phyloP scores from a whole-genome alignment of 1,139 yeast species.

The Trichomonascaceae sp. region DNA sequence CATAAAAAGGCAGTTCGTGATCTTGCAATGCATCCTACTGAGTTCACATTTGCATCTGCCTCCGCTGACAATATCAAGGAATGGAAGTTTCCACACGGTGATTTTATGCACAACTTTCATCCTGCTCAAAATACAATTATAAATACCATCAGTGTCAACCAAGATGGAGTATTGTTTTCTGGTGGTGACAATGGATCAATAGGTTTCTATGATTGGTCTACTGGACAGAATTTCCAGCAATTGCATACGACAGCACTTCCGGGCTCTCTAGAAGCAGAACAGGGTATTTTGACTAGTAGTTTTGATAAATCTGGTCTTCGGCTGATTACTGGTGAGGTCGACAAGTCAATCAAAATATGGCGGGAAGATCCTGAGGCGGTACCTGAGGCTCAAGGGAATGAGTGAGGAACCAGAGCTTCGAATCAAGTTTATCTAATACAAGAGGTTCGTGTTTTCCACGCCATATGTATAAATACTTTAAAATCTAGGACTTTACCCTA shows the following conservation, averaged over 20 bases:
- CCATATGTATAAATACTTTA: too few relatives aligned
- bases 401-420: too few relatives aligned
- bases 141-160: slow-evolving; percentile 62
- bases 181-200: slow-evolving; percentile 83
- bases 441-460: too few relatives aligned
- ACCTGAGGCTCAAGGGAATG: slow-evolving; percentile 22
- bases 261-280: slow-evolving; percentile 62
- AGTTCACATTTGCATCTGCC: slow-evolving; percentile 73
- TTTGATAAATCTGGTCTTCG: slow-evolving; percentile 81
- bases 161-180: slow-evolving; percentile 63
- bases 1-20: slow-evolving; percentile 80
- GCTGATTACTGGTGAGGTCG: slow-evolving; percentile 81
- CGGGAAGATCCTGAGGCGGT: slow-evolving; percentile 46
- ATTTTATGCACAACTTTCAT: slow-evolving; percentile 50
- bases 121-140: slow-evolving; percentile 50
- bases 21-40: slow-evolving; percentile 62
- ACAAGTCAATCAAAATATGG: slow-evolving; percentile 87
- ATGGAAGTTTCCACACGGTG: slow-evolving; percentile 79
- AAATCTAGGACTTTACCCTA: too few relatives aligned
- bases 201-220: slow-evolving; percentile 71
- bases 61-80: slow-evolving; percentile 75
- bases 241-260: slow-evolving; percentile 52
- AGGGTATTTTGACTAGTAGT: slow-evolving; percentile 63
- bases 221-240: slow-evolving; percentile 58
- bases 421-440: too few relatives aligned